Percentiles rank a stretch among this genome's conserved stretches.
Conservation (phyloP, 140 eudicot genomes). For the Bidens hawaiensis region DNA sequence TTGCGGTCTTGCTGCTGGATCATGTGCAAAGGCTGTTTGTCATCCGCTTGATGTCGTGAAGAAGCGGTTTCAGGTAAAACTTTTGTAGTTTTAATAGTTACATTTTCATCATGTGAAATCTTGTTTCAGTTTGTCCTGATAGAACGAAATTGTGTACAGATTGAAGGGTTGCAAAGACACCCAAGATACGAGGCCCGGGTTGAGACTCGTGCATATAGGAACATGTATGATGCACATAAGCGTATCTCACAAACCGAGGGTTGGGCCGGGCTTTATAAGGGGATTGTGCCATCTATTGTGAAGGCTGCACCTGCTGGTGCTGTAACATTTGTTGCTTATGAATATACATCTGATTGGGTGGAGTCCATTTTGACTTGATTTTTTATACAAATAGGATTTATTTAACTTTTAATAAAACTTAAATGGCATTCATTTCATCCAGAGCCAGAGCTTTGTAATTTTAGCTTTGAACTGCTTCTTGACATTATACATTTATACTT, state of each 20-base stretch:
- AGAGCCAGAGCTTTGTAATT: constrained; percentile 5
- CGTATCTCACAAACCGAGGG: constrained; percentile 69
- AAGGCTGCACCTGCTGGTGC: constrained; percentile 99
- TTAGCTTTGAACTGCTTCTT: neutral
- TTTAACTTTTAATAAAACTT: constrained; percentile 12
- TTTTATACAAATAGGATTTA: constrained; percentile 1
- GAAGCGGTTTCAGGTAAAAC: constrained; percentile 89
- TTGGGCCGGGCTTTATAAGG: constrained; percentile 89
- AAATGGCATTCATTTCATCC: constrained; percentile 4
- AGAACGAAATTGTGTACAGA: constrained; percentile 30
- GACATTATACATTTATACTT: neutral
- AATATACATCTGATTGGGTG: constrained; percentile 68
- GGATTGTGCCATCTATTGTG: constrained; percentile 84
- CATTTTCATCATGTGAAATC: neutral
- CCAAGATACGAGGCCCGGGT: constrained; percentile 89
- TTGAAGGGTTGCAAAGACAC: constrained; percentile 80
- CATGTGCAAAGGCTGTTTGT: constrained; percentile 86
- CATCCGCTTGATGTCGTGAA: constrained; percentile 99
- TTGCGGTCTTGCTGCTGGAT: constrained; percentile 89
- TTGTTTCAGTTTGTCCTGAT: neutral
- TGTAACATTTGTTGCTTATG: constrained; percentile 94
- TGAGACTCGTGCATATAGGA: constrained; percentile 58
- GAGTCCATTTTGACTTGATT: constrained; percentile 55
- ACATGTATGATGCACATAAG: constrained; percentile 65
- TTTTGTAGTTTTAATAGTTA: neutral